A percentile compares a stretch with the other conserved stretches of the same genome.
Conservation (phyloP, 805 yeast species). For the Pichia sporocuriosa region DNA sequence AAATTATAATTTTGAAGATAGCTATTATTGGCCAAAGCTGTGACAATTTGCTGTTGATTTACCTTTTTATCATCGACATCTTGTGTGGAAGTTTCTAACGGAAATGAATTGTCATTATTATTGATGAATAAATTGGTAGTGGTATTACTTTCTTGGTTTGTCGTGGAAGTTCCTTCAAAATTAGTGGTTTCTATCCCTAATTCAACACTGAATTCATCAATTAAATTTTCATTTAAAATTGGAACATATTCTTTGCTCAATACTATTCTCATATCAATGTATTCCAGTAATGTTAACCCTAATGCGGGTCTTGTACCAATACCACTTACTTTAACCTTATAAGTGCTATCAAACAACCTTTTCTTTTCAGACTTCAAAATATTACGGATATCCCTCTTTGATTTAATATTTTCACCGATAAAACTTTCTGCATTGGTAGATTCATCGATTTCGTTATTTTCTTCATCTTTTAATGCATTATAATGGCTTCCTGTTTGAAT, state of each 20-base stretch:
- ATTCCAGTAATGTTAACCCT: conserved; percentile 50
- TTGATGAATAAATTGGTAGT: not conserved
- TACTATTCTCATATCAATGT: conserved; percentile 43
- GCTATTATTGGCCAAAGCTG: conserved; percentile 23
- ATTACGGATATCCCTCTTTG: conserved; percentile 19
- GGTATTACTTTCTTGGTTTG: not conserved
- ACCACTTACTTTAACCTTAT: conserved; percentile 28
- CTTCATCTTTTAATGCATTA: too few species aligned
- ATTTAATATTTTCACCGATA: conserved; percentile 8
- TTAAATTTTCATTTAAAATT: conserved; percentile 28
- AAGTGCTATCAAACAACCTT: conserved; percentile 25
- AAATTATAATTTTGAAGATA: conserved; percentile 28
- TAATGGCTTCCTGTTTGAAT: not conserved
- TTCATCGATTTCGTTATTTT: conserved; percentile 2
- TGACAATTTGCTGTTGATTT: conserved; percentile 17
- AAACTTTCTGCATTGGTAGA: conserved; percentile 13
- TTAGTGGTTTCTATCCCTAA: conserved; percentile 25
- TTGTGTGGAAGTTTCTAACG: conserved; percentile 10
- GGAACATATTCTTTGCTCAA: conserved; percentile 39
- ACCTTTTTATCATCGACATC: not conserved
- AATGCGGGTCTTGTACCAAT: conserved; percentile 42
- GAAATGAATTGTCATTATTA: not conserved
- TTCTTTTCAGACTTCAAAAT: conserved; percentile 23
- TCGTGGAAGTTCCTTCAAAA: not conserved
- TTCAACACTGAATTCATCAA: conserved; percentile 30